Evolutionary conservation across 2,329 filamentous ascomycete species (phyloP), one percentile per base, ranked within the genome.

Genomic region (Fusarium sp.): DNA sequence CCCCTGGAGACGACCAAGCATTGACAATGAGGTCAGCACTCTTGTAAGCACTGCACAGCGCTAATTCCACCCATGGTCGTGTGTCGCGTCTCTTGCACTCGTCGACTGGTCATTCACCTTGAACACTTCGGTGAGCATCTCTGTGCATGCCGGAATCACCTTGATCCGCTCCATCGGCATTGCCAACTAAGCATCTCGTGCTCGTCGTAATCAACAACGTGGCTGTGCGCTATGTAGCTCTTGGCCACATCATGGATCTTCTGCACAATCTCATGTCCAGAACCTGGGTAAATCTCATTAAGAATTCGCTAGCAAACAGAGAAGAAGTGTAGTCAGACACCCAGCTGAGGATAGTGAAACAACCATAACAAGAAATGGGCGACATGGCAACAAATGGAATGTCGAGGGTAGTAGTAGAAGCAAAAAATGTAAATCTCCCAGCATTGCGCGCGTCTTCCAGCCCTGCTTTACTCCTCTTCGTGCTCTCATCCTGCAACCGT

Each of bases 141-240:
- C 27, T 14, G 29, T 35, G n/a, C 14, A 16, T 58, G n/a, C 24
- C 50, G 65, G 58, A 64, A 45, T 33, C 56, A 60, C 57, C 54
- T 65, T 65, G 54, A 60, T 65, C 63, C 63, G 54, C 29, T 65
- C 52, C 41, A 65, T 33, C 37, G 20, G 16, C 27, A 27, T 35
- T 29, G 16, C 56, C 35, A 57, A 57, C 54, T 22, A 58, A 41
- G 16, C 54, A 24, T 35, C 33, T 37, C 31, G 33, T 37, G 54
- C 56, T 39, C 56, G 33, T 31, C 56, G 56, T 68, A 29, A 27
- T 64, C 24, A 27, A 33, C 69, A 18, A 29, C 29, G 71, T 74
- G 68, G 72, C 72, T 74, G 72, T 75, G 72, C 72, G 68, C 33
- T 22, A 9, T 27, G 13, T 37, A 33, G 27, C 27, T 66, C 65